Evolutionary conservation across 2,329 filamentous ascomycete genomes (phyloP), one percentile per base, ranked within the genome.

Genomic region (Colletotrichum noveboracense): DNA sequence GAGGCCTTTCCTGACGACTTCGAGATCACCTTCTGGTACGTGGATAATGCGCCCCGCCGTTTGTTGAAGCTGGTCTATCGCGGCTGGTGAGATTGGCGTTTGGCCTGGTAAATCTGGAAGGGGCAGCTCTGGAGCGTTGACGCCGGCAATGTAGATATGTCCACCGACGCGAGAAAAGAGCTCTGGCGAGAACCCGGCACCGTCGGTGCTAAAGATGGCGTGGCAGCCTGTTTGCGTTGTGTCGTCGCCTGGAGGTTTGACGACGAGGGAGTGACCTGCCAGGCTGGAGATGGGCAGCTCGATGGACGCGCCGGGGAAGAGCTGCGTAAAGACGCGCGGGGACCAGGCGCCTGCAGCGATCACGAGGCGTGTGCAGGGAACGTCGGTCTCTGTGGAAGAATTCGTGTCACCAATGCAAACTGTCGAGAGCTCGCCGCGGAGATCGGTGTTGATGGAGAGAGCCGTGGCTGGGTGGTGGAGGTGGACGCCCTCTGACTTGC

Each of bases 341-440:
- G 94, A 93, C 94, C 95, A 96, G 5, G 92, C 90, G 5, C 94
- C 94, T 0, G 93, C 90, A 0, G 93, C 86, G 75, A 96, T 88
- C 18, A 96, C 85, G 28, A 96, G 82, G 13, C 90, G 89, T 0
- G 89, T 91, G 80, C 93, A 95, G 0, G 92, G 88, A 4, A 96
- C 80, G 58, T 90, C 85, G 3, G 83, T 86, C 79, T 89, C 87
- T 9, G 83, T 83, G 16, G 86, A 86, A 7, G 85, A 84, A 62
- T 83, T 79, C 3, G 84, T 84, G 71, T 88, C 85, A 12, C 86
- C 79, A 5, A 94, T 86, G 30, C 86, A 84, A 16, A 94, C 82
- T 36, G 87, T 88, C 3, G 87, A 87, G 66, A 94, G 81, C 66
- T 87, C 82, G 43, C 88, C 88, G 2, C 86, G 82, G 12, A 84